Base-by-base conservation (phyloP, 2,329 filamentous ascomycete genomes). In the Ceratocystis albifundus region DNA sequence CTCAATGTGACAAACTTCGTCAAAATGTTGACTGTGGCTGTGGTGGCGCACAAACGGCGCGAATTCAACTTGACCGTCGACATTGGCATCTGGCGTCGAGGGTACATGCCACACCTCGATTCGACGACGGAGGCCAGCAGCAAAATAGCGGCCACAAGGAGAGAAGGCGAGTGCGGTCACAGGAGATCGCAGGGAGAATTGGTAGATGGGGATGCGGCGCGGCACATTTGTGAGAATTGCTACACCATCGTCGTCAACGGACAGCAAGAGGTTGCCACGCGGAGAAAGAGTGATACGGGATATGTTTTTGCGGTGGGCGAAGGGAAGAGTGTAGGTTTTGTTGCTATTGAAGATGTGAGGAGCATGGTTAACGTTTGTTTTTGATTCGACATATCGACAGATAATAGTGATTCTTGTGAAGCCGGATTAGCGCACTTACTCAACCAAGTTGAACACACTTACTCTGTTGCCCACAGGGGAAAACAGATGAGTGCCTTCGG, bases 51-150 rank as follows among this genome's bases (percentile, higher is more conserved):
- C 87, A 72, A 99, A 99, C 0, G 94, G 94, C 22, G 94, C 92
- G 76, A 96, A 99, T 72, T 97, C 92, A 65, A 97, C 80, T 69
- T 92, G 90, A 68, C 90, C 92, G 68, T 88, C 86, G 61, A 81
- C 81, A 70, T 87, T 88, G 28, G 88, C 82, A 70, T 92, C 90
- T 2, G 93, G 93, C 0, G 89, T 94, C 2, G 89, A 91, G 0
- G 94, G 94, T 36, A 95, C 96, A 72, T 94, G 89, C 94, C 94
- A 99, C 71, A 97, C 88, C 79, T 99, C 91, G 68, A 96, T 86
- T 72, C 89, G 88, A 72, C 93, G 84, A 45, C 91, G 93, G 28
- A 96, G 79, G 57, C 88, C 93, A 45, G 93, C 92, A 30, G 88
- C 93, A 73, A 99, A 99, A 76, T 96, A 86, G 62, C 87, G 86